Percentiles rank a stretch among this genome's conserved stretches.
Evolutionary conservation across 306 rosid species (phyloP).

Genomic region (Quercus bicolor): DNA sequence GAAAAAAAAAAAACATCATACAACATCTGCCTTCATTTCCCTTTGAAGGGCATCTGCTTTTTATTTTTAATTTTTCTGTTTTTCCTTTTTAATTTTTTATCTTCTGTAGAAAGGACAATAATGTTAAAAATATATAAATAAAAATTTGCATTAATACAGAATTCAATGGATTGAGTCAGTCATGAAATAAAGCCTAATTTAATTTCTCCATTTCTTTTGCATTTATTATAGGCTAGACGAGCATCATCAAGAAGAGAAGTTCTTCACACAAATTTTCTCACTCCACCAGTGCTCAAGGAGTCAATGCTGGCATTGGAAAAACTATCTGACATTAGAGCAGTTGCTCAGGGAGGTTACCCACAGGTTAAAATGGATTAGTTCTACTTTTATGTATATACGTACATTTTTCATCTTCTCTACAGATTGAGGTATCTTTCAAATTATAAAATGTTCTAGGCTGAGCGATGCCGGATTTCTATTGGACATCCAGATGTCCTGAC

Average conservation of each 20-base stretch:
- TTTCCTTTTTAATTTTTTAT: not conserved
- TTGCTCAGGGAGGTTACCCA: slow-evolving; percentile 91
- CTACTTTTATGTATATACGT: not conserved
- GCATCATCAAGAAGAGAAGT: slow-evolving; percentile 73
- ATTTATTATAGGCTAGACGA: slow-evolving; percentile 60
- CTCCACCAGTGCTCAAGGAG: slow-evolving; percentile 85
- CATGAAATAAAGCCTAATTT: not conserved
- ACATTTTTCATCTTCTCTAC: slow-evolving; percentile 11
- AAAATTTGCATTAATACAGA: too few species aligned
- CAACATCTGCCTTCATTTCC: slow-evolving; percentile 15
- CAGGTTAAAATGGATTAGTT: slow-evolving; percentile 51
- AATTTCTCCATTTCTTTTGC: slow-evolving; percentile 1
- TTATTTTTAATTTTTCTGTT: not conserved
- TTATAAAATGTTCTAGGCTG: slow-evolving; percentile 57
- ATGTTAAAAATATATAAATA: not conserved
- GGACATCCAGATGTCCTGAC: slow-evolving; percentile 75
- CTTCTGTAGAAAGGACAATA: not conserved
- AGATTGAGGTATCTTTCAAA: slow-evolving; percentile 9
- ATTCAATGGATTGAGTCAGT: not conserved
- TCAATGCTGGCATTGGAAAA: slow-evolving; percentile 70
- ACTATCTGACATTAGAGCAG: slow-evolving; percentile 69
- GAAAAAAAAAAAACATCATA: not conserved
- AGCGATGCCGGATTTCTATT: slow-evolving; percentile 85
- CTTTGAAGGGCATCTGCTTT: not conserved
- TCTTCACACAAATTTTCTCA: slow-evolving; percentile 79